Evolutionary conservation across 2,329 filamentous ascomycete genomes (phyloP), one percentile per base, ranked within the genome.

Genomic region (Juglanconis oblonga): DNA sequence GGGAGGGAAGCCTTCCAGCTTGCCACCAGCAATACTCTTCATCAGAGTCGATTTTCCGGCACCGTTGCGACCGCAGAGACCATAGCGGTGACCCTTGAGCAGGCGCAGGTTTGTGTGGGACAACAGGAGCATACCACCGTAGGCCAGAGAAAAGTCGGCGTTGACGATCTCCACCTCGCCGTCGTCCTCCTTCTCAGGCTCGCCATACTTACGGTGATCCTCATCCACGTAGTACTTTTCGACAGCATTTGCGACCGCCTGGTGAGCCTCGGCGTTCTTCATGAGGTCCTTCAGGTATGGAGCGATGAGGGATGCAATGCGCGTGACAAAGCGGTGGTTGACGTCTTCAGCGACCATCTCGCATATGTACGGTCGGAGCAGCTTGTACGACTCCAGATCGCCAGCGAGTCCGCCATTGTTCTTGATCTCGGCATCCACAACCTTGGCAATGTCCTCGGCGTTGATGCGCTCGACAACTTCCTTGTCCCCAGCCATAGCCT

Each of bases 41-140:
- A 99, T 98, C 61, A 99, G 84, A 1, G 95, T 99, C n/a, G 95
- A 98, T 80, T 99, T 99, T 72, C 95, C 95, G 59, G 93, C 92
- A 79, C 95, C 95, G 74, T 99, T 99, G 69, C 94, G 90, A 69
- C 95, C 95, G 70, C 94, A 97, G 17, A 99, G 90, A 74, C 95
- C 95, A 73, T 99, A 99, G 61, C 95, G 89, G 76, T 98, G 95
- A 59, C 95, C 95, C 81, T 98, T 97, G 70, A 98, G 84, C 8
- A 99, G 86, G 47, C 92, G 88, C 48, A 99, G 81, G 74, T 97
- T 98, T 66, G 95, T 97, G 79, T 98, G 95, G 5, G 92, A 97
- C 29, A 99, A 84, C 63, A 99, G 81, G 66, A 99, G 86, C 93
- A 97, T 98, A 70, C 95, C 95, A 73, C 95, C 95, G 71, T 99